Evolutionary conservation across 805 yeast genomes (phyloP), one percentile per base, ranked within the genome.

Genomic region (Scheffersomyces stipitis): DNA sequence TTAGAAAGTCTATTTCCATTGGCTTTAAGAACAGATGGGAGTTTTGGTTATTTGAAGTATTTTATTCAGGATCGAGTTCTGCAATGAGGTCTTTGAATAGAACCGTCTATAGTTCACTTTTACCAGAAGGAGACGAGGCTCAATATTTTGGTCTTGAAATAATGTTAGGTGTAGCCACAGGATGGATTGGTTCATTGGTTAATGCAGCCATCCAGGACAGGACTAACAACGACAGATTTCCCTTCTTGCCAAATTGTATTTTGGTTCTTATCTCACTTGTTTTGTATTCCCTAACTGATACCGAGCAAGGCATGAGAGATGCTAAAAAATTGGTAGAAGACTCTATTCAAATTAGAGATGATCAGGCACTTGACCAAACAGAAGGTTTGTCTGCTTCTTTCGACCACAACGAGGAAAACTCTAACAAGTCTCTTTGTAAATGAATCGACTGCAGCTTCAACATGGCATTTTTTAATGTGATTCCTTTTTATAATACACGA

Each of bases 11-110:
- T 13, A 58, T 65, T 2, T 56, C 53, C 26, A 51, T 67, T 28
- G 73, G 73, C 1, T 66, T 65, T 52, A 66, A 66, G 38, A 58
- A 60, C 33, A 36, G 72, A 18, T 63, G 71, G 69, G 73, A 69
- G 41, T 68, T 68, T 36, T 69, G 73, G 73, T 17, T 58, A 0
- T 61, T 66, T 42, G 71, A 65, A 31, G 60, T 66, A 0, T 41
- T 66, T n/a, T 63, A 60, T 36, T 52, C 66, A 7, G 49, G 60
- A 3, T 33, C 63, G 1, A 60, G 69, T 8, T 59, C 67, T 4
- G 59, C 70, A 1, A 42, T 67, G 31, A 48, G 74, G 30, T 55
- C 66, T 0, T 36, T 68, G 30, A 65, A 66, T 32, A 51, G 74
- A 40, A 54, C 60, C 0, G 47, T 65, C 0, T 68, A 67, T 36